Evolutionary conservation across 768 basidiomycete species (phyloP).

Genomic region (Daedaleopsis nitida): DNA sequence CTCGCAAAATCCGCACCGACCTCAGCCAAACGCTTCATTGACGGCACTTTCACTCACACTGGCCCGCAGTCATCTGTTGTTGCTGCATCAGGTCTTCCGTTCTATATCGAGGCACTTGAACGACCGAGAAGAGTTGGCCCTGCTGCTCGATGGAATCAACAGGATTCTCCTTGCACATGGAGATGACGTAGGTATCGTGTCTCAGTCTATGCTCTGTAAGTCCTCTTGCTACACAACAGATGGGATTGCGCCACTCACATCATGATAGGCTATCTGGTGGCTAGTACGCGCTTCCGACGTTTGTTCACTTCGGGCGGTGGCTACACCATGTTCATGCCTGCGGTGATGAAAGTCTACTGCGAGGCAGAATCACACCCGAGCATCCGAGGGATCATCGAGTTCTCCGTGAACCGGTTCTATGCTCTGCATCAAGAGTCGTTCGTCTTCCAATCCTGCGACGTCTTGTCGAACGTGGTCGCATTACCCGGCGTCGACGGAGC

Average conservation of each 20-base stretch:
- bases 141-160: conserved; percentile 72
- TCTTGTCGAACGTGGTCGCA: conserved; percentile 55
- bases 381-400: conserved; percentile 70
- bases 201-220: conserved; percentile 72
- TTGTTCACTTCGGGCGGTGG: conserved; percentile 72
- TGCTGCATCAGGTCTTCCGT: conserved; percentile 70
- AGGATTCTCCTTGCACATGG: conserved; percentile 68
- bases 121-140: conserved; percentile 65
- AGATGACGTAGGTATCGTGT: conserved; percentile 76
- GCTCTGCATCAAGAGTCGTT: conserved; percentile 73
- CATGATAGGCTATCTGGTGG: conserved; percentile 54
- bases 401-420: conserved; percentile 70
- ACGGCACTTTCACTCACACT: conserved; percentile 59
- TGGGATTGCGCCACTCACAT: background rate
- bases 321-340: conserved; percentile 76
- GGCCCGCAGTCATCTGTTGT: conserved; percentile 67
- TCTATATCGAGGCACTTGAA: conserved; percentile 72
- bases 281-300: conserved; percentile 75
- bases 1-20: background rate
- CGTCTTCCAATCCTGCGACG: conserved; percentile 72
- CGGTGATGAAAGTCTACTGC: conserved; percentile 68
- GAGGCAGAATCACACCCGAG: conserved; percentile 58
- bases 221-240: background rate
- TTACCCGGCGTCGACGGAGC: conserved; percentile 49
- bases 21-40: conserved; percentile 27